Base-by-base conservation (phyloP, 2,329 filamentous ascomycete species). In the Nectriaceae sp. region DNA sequence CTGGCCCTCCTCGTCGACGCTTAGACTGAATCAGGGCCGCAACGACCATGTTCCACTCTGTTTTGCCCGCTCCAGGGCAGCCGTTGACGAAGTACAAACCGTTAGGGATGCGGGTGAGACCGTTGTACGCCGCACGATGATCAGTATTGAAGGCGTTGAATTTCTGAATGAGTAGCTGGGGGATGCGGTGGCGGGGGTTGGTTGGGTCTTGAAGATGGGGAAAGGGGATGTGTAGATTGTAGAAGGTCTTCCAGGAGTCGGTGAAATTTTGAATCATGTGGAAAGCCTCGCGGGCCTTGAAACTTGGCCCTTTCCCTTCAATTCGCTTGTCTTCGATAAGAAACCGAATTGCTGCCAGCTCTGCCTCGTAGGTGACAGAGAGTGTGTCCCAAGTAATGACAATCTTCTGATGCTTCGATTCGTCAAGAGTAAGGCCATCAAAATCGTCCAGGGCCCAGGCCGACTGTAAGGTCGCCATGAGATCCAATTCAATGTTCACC, bases 381-480 rank as follows among this genome's bases (percentile, higher is more conserved):
- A 26, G 56, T 0, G 50, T 52, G 0, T 68, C 60, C 64, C 64
- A 69, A 0, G 47, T 44, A 3, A 70, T 66, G 3, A 40, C 57
- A 5, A 70, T 53, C 0, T 54, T 44, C 13, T 65, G 63, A 2
- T 39, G 36, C 1, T 50, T 56, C 0, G 41, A 3, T 1, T 59
- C 26, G 5, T 55, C 52, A 1, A 66, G 5, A 1, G n/a, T 39
- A 1, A 66, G 43, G 4, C 31, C 49, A 2, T 29, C 5, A 4
- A 60, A 42, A 5, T 65, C 55, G 2, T 57, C 50, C 0, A 65
- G 54, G 4, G 49, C 0, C 75, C 79, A 15, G 76, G 80, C 63
- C 78, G 84, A 64, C 77, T 85, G 73, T 82, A 88, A 70, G 77
- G 84, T 75, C 69, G 80, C 46, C 84, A 87, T 70, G 75, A 88